Percentiles rank a stretch among this genome's conserved stretches.
phyloP scores from a whole-genome alignment of 768 basidiomycete genomes.

The Gelatoporia subvermispora region DNA sequence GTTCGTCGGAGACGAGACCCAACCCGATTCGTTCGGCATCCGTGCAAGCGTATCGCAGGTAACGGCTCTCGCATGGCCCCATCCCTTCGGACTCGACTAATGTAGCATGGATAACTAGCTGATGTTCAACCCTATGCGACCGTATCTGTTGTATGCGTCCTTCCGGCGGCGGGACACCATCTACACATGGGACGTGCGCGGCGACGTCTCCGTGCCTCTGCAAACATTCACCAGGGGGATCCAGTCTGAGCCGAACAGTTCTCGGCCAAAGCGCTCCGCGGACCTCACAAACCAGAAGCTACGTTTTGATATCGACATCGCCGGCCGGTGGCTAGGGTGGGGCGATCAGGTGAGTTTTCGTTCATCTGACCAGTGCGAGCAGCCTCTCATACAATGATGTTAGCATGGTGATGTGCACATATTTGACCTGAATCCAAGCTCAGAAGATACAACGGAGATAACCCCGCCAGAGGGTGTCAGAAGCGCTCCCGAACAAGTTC shows the following conservation, averaged over 20 bases:
- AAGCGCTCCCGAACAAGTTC: neutral
- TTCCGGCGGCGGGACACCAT: slow-evolving; percentile 64
- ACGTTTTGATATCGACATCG: slow-evolving; percentile 70
- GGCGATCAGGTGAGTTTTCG: slow-evolving; percentile 62
- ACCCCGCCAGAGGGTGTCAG: neutral
- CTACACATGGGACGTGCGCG: slow-evolving; percentile 77
- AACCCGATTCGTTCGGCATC: slow-evolving; percentile 18
- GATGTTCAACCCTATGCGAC: slow-evolving; percentile 68
- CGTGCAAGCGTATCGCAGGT: slow-evolving; percentile 54
- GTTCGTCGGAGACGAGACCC: slow-evolving; percentile 54
- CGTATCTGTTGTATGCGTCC: slow-evolving; percentile 72
- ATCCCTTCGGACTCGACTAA: neutral
- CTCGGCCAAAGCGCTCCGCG: neutral
- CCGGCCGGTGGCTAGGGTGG: slow-evolving; percentile 56
- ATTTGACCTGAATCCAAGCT: too few species aligned
- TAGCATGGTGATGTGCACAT: too few species aligned
- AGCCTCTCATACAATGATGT: neutral
- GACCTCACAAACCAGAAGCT: slow-evolving; percentile 77
- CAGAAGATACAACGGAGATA: slow-evolving; percentile 12
- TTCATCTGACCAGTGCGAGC: neutral
- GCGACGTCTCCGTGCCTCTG: slow-evolving; percentile 41
- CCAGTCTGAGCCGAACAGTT: slow-evolving; percentile 1
- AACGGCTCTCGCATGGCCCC: slow-evolving; percentile 2
- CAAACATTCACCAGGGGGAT: slow-evolving; percentile 27
- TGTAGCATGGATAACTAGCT: slow-evolving; percentile 38